These are phyloP conservation scores for Phlebiopsis gigantea DNA, from an alignment of 768 basidiomycete genomes.

Conservation along the genomic window DNA sequence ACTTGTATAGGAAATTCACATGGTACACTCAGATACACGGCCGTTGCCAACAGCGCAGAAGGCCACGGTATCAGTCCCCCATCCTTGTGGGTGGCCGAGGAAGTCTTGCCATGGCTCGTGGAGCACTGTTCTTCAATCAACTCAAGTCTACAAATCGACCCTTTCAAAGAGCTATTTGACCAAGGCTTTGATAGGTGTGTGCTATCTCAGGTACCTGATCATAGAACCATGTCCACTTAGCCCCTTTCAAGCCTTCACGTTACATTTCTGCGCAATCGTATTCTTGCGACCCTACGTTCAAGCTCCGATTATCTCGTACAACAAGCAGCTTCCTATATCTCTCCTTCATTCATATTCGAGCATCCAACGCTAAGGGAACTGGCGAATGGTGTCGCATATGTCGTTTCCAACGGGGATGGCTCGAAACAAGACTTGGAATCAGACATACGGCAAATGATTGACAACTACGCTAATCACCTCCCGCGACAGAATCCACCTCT, in stretches of 20 bases:
- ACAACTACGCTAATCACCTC: constrained; percentile 15
- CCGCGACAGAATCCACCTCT: background rate
- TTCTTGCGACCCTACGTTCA: constrained; percentile 3
- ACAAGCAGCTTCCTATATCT: background rate
- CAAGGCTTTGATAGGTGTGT: constrained; percentile 33
- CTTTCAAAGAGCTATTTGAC: constrained; percentile 21
- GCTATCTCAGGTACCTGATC: too few relatives aligned
- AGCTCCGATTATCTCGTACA: background rate
- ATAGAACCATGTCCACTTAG: background rate
- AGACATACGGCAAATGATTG: constrained; percentile 5
- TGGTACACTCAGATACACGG: constrained; percentile 15
- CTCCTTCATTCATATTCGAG: constrained; percentile 9
- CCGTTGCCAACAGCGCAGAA: constrained; percentile 8
- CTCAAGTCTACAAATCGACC: background rate
- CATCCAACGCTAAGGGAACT: constrained; percentile 1
- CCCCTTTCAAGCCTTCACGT: constrained; percentile 2
- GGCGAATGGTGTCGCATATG: background rate
- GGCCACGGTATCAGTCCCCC: constrained; percentile 10
- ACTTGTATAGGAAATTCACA: background rate
- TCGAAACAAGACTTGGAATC: background rate
- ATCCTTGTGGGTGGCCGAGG: constrained; percentile 1
- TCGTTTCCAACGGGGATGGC: background rate
- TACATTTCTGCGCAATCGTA: constrained; percentile 10
- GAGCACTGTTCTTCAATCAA: constrained; percentile 1
- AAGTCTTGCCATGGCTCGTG: constrained; percentile 10